phyloP scores from a whole-genome alignment of 345 rosid species.

The Gossypium raimondii region DNA sequence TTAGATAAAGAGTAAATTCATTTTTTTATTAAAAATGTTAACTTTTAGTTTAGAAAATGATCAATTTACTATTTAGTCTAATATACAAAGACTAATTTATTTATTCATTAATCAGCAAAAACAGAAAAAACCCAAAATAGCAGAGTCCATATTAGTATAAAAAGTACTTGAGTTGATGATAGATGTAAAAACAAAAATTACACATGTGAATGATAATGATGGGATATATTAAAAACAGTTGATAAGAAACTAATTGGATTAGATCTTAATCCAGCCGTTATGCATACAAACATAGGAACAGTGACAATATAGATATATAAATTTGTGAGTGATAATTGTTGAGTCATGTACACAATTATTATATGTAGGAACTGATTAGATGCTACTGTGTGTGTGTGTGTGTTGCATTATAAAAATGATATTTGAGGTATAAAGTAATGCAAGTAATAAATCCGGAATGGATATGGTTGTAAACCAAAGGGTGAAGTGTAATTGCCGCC shows the following conservation, averaged over 20 bases:
- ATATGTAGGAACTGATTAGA: not conserved
- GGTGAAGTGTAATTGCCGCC: not conserved
- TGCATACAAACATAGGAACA: not conserved
- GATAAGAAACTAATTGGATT: not conserved
- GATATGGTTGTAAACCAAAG: not conserved
- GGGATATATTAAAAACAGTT: too few species aligned
- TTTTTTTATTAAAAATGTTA: too few species aligned
- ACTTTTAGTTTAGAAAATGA: fast-evolving
- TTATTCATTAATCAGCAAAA: not conserved
- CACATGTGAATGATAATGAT: too few species aligned
- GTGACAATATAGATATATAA: too few species aligned
- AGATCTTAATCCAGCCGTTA: not conserved
- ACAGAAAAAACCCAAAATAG: not conserved
- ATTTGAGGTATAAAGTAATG: too few species aligned
- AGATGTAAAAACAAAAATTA: not conserved
- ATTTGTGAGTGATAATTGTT: not conserved
- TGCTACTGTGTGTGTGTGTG: not conserved
- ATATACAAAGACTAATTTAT: too few species aligned
- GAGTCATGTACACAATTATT: not conserved
- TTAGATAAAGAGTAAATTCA: too few species aligned
- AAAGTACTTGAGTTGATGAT: not conserved
- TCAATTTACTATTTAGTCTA: too few species aligned
- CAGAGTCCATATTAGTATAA: not conserved
- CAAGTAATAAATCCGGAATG: not conserved
- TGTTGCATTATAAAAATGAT: not conserved